Base-by-base conservation (phyloP, 805 yeast genomes). In the Teunomyces lycoperdinae region DNA sequence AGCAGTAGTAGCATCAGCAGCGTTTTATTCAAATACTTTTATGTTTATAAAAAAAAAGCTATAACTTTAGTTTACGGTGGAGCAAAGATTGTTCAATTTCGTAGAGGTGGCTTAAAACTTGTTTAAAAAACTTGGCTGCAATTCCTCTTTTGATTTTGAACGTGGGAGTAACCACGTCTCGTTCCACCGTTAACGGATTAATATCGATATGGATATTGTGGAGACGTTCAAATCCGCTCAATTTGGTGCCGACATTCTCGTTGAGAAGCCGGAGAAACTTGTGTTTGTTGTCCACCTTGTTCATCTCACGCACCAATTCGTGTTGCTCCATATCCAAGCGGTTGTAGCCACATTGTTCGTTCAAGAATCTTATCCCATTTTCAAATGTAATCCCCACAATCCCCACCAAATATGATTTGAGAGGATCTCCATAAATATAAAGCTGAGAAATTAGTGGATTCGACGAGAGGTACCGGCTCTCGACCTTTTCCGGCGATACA, bases 401-500 rank as follows among this genome's bases (percentile, higher is more conserved):
- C 16, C 63, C 73, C 9, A 68, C 66, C 50, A 68, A 60, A 35
- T 43, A 64, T 20, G 61, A 55, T 44, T 57, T 49, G 20, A 60
- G 44, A 0, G 70, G 61, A 44, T 68, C 68, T 14, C 74, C 74
- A 53, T 68, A 70, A 9, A 60, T 60, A 45, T 52, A 70, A 31
- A 66, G 48, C 59, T 68, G 74, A 10, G 50, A 43, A 32, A 66
- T 47, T 29, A 55, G 33, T 2, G 73, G 63, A 47, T 63, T 65
- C 33, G 56, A 53, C 4, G 71, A 61, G 42, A 65, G 59, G 49
- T 67, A 68, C 11, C 57, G 48, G 38, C 59, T 65, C 34, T 74
- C 74, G 48, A 70, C 64, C 47, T 53, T 64, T 70, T 80, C 68
- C 54, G 78, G 62, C 49, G 71, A 56, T 60, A 71, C 47, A 72